Evolutionary conservation across 2,329 filamentous ascomycete species (phyloP).

Genomic region (Cladobotryum mycophilum): DNA sequence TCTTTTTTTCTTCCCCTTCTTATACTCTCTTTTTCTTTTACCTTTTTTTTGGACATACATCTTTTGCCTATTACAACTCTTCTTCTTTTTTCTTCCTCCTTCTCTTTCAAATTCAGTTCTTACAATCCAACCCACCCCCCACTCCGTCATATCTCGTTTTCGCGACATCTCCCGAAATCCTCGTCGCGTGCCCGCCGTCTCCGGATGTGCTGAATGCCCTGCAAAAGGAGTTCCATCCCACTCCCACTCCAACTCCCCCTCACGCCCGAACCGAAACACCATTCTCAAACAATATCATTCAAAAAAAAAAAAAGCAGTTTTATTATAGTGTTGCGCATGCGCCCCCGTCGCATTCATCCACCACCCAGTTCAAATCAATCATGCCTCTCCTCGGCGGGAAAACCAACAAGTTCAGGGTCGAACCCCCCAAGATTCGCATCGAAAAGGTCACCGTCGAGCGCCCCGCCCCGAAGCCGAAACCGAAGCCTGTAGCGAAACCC

Average conservation of each 20-base stretch:
- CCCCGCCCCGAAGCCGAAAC: conserved; percentile 30
- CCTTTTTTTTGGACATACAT: neutral
- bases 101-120: no score
- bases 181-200: neutral
- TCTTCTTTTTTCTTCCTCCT: no score
- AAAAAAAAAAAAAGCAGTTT: no score
- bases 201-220: neutral
- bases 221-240: neutral
- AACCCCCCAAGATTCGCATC: conserved; percentile 44
- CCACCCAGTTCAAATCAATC: conserved; percentile 3
- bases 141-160: neutral
- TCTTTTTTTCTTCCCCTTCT: neutral
- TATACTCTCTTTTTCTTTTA: neutral
- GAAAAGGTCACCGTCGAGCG: conserved; percentile 44
- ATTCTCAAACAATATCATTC: no score
- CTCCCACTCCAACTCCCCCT: no score
- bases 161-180: neutral
- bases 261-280: neutral
- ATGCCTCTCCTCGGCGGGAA: conserved; percentile 38
- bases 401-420: conserved; percentile 45
- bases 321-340: no score
- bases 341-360: no score
- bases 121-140: neutral
- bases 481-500: conserved; percentile 26
- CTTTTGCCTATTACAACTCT: neutral